phyloP scores from a whole-genome alignment of 768 basidiomycete genomes.

The Leccinum longicurvipes region DNA sequence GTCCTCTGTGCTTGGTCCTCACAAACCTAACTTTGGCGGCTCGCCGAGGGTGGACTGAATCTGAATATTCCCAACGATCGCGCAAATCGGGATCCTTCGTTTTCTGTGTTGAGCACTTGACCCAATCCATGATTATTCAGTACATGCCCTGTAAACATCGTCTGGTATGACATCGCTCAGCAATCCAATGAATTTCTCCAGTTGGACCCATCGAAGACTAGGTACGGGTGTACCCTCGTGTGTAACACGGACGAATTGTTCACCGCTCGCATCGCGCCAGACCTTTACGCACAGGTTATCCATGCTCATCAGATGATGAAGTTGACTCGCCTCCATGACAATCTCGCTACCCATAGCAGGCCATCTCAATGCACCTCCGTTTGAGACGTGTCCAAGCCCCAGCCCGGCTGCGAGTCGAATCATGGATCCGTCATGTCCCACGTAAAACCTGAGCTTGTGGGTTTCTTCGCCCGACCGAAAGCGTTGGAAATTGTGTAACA shows the following conservation, averaged over 20 bases:
- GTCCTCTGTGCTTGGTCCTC: not conserved
- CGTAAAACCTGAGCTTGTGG: slow-evolving; percentile 39
- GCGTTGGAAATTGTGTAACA: slow-evolving; percentile 38
- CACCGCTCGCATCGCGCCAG: slow-evolving; percentile 30
- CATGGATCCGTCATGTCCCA: slow-evolving; percentile 50
- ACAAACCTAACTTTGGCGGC: not conserved
- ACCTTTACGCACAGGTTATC: slow-evolving; percentile 30
- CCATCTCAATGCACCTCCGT: slow-evolving; percentile 37
- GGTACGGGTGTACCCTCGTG: slow-evolving; percentile 42
- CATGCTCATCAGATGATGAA: not conserved
- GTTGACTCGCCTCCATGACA: slow-evolving; percentile 40
- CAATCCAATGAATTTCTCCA: slow-evolving; percentile 34
- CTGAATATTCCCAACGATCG: not conserved
- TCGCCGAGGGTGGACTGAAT: not conserved
- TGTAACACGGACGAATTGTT: slow-evolving; percentile 40
- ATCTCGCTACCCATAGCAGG: slow-evolving; percentile 47
- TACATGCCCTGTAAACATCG: slow-evolving; percentile 28
- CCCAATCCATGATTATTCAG: not conserved
- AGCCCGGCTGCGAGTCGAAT: slow-evolving; percentile 39
- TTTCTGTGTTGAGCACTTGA: not conserved
- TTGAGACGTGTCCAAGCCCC: slow-evolving; percentile 34
- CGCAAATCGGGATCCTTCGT: not conserved
- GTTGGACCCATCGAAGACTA: slow-evolving; percentile 34
- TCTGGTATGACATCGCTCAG: slow-evolving; percentile 35
- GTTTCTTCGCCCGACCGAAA: slow-evolving; percentile 33